These are phyloP conservation scores for Dryas integrifolia DNA, from an alignment of 331 rosid species.

Conservation along the genomic window DNA sequence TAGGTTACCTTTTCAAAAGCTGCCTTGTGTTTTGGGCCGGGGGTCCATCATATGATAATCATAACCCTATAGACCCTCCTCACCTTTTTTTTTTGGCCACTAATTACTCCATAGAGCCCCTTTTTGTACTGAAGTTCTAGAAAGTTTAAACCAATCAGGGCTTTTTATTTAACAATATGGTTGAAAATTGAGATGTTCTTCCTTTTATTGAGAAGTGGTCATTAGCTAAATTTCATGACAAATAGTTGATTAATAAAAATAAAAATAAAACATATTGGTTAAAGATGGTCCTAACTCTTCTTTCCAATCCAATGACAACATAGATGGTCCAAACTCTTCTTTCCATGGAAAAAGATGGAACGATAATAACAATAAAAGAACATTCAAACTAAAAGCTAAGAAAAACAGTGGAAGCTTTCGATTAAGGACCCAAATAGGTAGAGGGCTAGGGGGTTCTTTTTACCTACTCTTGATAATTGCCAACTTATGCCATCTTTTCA, in stretches of 20 bases:
- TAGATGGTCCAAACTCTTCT: background rate
- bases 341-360: background rate
- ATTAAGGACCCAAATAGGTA: too few relatives aligned
- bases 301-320: background rate
- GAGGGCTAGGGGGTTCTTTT: background rate
- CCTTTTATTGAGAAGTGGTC: too few relatives aligned
- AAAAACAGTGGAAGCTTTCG: background rate
- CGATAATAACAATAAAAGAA: too few relatives aligned
- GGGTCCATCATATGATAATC: slow-evolving; percentile 22
- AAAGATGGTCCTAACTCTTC: too few relatives aligned
- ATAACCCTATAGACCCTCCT: slow-evolving; percentile 15
- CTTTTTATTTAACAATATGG: too few relatives aligned
- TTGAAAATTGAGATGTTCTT: too few relatives aligned
- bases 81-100: background rate
- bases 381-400: background rate
- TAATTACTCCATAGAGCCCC: background rate
- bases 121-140: background rate
- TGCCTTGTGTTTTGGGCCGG: background rate
- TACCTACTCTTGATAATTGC: slow-evolving; percentile 27
- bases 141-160: too few relatives aligned
- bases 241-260: too few relatives aligned
- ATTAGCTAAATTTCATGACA: too few relatives aligned
- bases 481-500: slow-evolving; percentile 31
- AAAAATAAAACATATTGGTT: too few relatives aligned
- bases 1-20: background rate